Base-by-base conservation (phyloP, 2,329 filamentous ascomycete genomes). In the Phaeosphaeria sp. region DNA sequence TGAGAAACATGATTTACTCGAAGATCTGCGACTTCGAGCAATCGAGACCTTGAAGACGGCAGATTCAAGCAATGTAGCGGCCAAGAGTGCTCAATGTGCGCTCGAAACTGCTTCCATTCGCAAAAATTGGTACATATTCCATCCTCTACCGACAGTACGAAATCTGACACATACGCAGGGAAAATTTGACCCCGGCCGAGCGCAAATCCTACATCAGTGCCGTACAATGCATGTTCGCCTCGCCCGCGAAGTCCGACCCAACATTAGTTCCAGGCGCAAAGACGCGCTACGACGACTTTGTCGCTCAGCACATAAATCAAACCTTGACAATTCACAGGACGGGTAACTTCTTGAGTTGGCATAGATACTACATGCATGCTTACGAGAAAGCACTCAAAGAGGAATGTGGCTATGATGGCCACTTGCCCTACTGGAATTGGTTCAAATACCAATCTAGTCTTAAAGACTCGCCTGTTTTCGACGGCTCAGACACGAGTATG, bases 391-490 rank as follows among this genome's bases (percentile, higher is more conserved):
- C 76, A 1, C 62, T 80, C 1, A 69, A 62, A 17, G 50, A 76
- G 15, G 78, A 80, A 51, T 80, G 79, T 50, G 72, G 72, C 13
- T 80, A 78, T 55, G 66, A 56, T 1, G 65, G 64, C 33, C 65
- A 67, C 41, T 71, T 74, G 27, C 78, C 78, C 15, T 52, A 52
- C 50, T 52, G 33, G 18, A 52, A 52, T 17, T 52, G 50, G 50
- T 36, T 39, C 22, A 27, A n/a, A 7, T 44, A 44, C 17, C 21
- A 22, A 15, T 39, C 43, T 30, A 36, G 22, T 6, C 17, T 49
- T 7, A 20, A 39, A 13, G 25, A 52, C 11, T 52, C 50, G 15
- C 50, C 50, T 6, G 27, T 52, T 7, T 52, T 72, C 15, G 67
- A 72, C 43, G 69, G 69, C 18, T 64, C 57, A 21, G 58, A 56